Base-by-base conservation (phyloP, 1,284 basidiomycete species). In the Ceraceosorus guamensis region DNA sequence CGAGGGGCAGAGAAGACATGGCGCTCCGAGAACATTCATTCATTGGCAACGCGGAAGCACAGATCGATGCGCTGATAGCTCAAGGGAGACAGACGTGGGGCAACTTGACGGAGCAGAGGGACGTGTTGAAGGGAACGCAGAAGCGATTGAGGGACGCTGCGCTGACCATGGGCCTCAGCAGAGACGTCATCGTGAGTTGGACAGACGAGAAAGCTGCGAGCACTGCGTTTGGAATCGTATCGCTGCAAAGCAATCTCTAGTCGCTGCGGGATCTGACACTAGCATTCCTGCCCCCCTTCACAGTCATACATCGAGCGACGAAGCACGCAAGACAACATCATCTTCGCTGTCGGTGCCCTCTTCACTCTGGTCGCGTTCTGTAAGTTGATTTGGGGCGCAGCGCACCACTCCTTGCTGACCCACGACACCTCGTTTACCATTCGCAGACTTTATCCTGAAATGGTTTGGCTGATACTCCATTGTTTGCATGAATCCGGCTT, bases 1-100 rank as follows among this genome's bases (percentile, higher is more conserved):
- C n/a, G n/a, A n/a, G n/a, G n/a, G n/a, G n/a, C n/a, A 8, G 37
- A 8, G 8, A 41, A 41, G 37, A 41, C 60, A 64, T 63, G 57
- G 73, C 73, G 31, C 57, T 76, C 51, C 57, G 72, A 5, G 73
- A 76, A 55, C 73, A 76, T 52, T 61, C 63, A 14, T 76, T 76
- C 51, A 72, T 76, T 45, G 64, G 72, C 45, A 62, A 72, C 44
- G 74, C 73, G 2, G 73, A 76, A 48, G 52, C 56, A 2, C 73
- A 76, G 53, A 55, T 76, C 45, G 73, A 76, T 39, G 61, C 65
- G 7, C 74, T 76, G 46, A 75, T 76, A 35, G 66, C 73, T 1
- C 73, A 76, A 43, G 73, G 73, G 0, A 63, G 68, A 34, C 70
- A 71, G 34, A 69, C 73, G 41, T 68, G 72, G 48, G 68, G 66